Conservation (phyloP, 495 filamentous ascomycete genomes). For the Chaetomium cochliodes region DNA sequence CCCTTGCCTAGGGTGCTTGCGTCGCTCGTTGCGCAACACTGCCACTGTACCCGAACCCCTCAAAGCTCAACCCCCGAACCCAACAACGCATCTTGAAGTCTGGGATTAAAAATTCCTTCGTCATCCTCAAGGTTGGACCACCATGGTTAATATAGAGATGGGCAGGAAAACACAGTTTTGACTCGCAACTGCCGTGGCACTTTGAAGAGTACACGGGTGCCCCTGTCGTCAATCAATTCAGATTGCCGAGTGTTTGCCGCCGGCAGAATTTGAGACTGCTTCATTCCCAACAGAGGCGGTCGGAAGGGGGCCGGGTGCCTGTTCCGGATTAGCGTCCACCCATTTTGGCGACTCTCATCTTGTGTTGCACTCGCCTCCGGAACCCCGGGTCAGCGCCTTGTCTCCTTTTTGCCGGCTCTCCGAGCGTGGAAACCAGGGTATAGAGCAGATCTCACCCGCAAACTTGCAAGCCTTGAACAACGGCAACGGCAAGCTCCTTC, state of each 20-base stretch:
- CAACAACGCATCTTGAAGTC: neutral
- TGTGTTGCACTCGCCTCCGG: conserved; percentile 1
- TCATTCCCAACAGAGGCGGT: neutral
- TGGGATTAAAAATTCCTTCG: neutral
- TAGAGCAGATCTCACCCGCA: neutral
- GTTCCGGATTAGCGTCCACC: neutral
- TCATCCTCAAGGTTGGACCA: neutral
- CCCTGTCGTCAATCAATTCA: neutral
- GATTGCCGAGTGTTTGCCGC: neutral
- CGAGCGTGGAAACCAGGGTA: neutral
- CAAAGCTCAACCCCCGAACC: neutral
- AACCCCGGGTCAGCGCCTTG: neutral
- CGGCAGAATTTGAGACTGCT: neutral
- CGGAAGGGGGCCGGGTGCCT: neutral
- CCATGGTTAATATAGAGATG: neutral
- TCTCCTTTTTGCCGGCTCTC: conserved; percentile 1
- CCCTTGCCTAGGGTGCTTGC: no score
- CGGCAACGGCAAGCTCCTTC: neutral
- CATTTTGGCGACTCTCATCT: neutral
- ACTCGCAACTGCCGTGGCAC: conserved; percentile 1
- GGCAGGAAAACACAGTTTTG: neutral
- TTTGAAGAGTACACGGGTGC: neutral
- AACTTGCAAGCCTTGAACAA: neutral
- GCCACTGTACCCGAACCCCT: neutral
- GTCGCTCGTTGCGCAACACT: no score